Base-by-base conservation (phyloP, 768 basidiomycete species). In the Suillus plorans region DNA sequence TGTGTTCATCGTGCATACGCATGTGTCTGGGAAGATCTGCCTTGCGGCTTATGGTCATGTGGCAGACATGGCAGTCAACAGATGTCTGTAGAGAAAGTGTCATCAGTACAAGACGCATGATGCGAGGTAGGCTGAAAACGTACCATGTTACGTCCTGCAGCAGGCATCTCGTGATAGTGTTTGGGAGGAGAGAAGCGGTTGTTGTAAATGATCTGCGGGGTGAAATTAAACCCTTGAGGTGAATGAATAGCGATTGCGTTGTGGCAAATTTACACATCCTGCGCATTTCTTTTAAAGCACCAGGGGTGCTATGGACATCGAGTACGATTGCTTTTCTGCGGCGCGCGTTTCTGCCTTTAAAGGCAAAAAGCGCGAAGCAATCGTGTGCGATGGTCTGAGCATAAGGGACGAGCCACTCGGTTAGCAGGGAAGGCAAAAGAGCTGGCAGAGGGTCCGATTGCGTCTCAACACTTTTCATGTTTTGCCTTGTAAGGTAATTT, bases 21-120 rank as follows among this genome's bases (percentile, higher is more conserved):
- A 72, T 69, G n/a, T 78, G 76, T 7, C 77, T 69, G 0, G 61
- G 37, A 1, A 78, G 62, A 50, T 76, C 77, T 20, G 71, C 64
- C 60, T 63, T 73, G 45, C 74, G 70, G 10, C 69, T 60, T 42
- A 78, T 34, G 16, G 2, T 45, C 41, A 56, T 64, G 1, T 55
- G 56, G 44, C 76, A 76, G 16, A 61, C 20, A 1, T 10, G 1
- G 34, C 75, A 77, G 0, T 20, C 0, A 3, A 61, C 63, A 5
- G 68, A 4, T 5, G 25, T 50, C 71, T 74, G 50, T 1, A 37
- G 16, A 16, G 4, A 13, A 49, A 2, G 18, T 64, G 58, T 52
- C 39, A 64, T 10, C 39, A 20, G 5, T 37, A 63, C 16, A 37
- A n/a, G 28, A 59, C 13, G 22, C 2, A 4, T 31, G 52, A 53